Evolutionary conservation across 2,329 filamentous ascomycete genomes (phyloP), one percentile per base, ranked within the genome.

Genomic region (Cordyceps cicadae): DNA sequence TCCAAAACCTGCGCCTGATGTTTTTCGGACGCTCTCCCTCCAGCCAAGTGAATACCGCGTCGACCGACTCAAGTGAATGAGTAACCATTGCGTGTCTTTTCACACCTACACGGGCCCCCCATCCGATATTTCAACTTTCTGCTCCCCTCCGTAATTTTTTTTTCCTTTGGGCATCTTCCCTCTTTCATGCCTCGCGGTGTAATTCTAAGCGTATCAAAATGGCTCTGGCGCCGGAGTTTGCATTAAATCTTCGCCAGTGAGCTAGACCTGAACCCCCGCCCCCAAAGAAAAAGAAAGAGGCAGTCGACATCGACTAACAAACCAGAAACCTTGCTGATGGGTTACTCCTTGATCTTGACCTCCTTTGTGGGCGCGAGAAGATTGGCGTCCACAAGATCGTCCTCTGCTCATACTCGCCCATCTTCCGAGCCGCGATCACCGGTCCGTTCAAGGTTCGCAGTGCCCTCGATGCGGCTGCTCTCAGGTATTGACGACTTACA

Each of bases 221-320:
- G 26, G 26, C 26, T 29, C 26, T 29, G 26, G 26, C 26, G 26
- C 26, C 26, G 6, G 26, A 29, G 26, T 29, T 29, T 29, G 26
- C 26, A 29, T 29, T n/a, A 43, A 14, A 32, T 9, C 52, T 54
- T 19, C 15, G 15, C 1, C 15, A 34, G 52, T 45, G 32, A 19
- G 52, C 21, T 14, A 21, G 2, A 4, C 11, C 0, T 24, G 14
- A n/a, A n/a, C n/a, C n/a, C n/a, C n/a, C n/a, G n/a, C n/a, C n/a
- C n/a, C n/a, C n/a, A n/a, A n/a, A n/a, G n/a, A n/a, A n/a, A n/a
- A 3, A 21, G 14, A 1, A 5, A 1, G 12, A 37, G 5, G 2
- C 2, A 3, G 7, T 19, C n/a, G 49, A 1, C 9, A 8, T 0
- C n/a, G 3, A 0, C 26, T 29, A 7, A 34, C 3, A 8, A 1